These are phyloP conservation scores for Lasiodiplodia theobromae DNA, from an alignment of 2,329 filamentous ascomycete genomes.

Conservation along the genomic window DNA sequence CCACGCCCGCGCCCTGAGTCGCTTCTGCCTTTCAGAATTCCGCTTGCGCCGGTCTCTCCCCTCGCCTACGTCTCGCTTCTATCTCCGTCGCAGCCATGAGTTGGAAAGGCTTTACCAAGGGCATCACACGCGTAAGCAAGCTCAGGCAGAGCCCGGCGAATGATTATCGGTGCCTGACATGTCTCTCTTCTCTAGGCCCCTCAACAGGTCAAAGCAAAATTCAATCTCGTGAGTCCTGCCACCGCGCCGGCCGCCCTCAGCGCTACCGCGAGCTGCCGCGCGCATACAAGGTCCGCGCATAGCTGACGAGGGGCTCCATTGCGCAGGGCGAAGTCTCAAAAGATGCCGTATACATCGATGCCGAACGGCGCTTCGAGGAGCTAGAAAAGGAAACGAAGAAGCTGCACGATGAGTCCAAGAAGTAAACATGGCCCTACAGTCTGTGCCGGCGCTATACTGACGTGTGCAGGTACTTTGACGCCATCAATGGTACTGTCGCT, in stretches of 20 bases:
- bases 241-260: not conserved
- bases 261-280: not conserved
- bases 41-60: not conserved
- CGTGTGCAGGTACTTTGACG: constrained; percentile 76
- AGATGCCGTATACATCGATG: constrained; percentile 92
- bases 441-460: constrained; percentile 35
- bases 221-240: constrained; percentile 72
- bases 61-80: not conserved
- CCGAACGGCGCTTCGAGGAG: constrained; percentile 91
- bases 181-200: constrained; percentile 67
- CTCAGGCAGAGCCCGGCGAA: constrained; percentile 12
- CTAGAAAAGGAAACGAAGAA: constrained; percentile 96
- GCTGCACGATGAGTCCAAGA: constrained; percentile 94
- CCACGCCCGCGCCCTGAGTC: constrained; percentile 1
- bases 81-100: constrained; percentile 69
- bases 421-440: constrained; percentile 52
- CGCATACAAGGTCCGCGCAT: constrained; percentile 24
- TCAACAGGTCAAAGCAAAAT: constrained; percentile 87
- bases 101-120: constrained; percentile 95
- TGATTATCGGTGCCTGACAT: constrained; percentile 21
- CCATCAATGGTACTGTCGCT: constrained; percentile 77
- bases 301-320: constrained; percentile 31
- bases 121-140: constrained; percentile 76
- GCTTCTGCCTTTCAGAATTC: not conserved
- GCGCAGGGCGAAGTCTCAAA: constrained; percentile 84